These are phyloP conservation scores for Penicillium silybi DNA, from an alignment of 495 filamentous ascomycete genomes.

Conservation along the genomic window DNA sequence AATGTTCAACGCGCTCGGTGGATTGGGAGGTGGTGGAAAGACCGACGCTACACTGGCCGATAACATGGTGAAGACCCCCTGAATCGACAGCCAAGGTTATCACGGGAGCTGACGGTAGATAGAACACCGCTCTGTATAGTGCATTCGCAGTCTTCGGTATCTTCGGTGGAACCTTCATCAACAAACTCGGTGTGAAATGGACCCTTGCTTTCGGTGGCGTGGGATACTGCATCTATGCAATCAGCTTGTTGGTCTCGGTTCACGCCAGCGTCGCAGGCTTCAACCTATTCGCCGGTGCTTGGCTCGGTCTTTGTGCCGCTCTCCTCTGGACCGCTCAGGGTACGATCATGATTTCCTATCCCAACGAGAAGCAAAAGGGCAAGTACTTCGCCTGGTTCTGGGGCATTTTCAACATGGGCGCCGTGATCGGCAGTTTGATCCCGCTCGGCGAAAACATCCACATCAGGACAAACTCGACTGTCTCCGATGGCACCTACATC, in stretches of 20 bases:
- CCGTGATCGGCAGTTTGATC: slow-evolving; percentile 37
- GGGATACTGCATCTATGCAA: slow-evolving; percentile 40
- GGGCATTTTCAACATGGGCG: slow-evolving; percentile 48
- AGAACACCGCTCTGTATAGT: slow-evolving; percentile 56
- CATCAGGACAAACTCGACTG: slow-evolving; percentile 23
- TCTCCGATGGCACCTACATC: slow-evolving; percentile 44
- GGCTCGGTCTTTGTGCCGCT: slow-evolving; percentile 41
- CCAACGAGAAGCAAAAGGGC: slow-evolving; percentile 38
- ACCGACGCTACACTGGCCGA: slow-evolving; percentile 35
- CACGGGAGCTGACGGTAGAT: not conserved
- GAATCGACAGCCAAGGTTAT: not conserved
- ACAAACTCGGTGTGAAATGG: slow-evolving; percentile 34
- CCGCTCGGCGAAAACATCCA: slow-evolving; percentile 41
- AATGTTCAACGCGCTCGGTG: slow-evolving; percentile 64
- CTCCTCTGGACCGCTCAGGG: slow-evolving; percentile 48
- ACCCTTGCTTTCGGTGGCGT: slow-evolving; percentile 37
- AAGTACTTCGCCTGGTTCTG: slow-evolving; percentile 46
- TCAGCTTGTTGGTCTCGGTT: slow-evolving; percentile 52
- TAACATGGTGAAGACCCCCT: slow-evolving; percentile 18
- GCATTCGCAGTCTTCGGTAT: slow-evolving; percentile 47
- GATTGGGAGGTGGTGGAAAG: slow-evolving; percentile 49
- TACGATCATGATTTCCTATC: slow-evolving; percentile 49
- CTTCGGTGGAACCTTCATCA: slow-evolving; percentile 44
- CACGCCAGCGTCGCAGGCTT: slow-evolving; percentile 66
- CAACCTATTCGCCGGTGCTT: slow-evolving; percentile 56